Conservation (phyloP, 345 rosid species). For the Turnera subulata region DNA sequence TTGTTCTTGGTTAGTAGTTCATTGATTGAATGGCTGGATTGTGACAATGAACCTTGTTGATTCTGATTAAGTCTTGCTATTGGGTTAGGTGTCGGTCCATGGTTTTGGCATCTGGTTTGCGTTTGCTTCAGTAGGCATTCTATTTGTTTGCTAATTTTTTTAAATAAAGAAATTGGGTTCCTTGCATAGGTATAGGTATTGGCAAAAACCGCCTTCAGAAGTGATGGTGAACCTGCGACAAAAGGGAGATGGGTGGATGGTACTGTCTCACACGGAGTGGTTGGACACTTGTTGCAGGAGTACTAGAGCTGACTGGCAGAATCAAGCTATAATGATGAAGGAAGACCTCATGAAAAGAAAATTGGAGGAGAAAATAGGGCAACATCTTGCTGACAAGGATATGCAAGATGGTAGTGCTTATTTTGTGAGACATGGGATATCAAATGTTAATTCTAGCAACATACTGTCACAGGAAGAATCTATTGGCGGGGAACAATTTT, state of each 20-base stretch:
- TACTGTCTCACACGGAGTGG: constrained; percentile 4
- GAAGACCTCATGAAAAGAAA: too few species aligned
- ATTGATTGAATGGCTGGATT: too few species aligned
- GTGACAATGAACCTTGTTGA: too few species aligned
- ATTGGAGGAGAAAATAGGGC: too few species aligned
- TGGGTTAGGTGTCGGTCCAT: too few species aligned
- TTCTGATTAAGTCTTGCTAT: too few species aligned
- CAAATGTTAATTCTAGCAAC: neutral
- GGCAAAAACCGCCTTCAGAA: constrained; percentile 9
- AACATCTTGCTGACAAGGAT: neutral
- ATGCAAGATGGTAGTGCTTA: constrained; percentile 4
- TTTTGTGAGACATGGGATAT: constrained; percentile 1
- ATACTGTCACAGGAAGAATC: neutral
- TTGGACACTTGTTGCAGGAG: too few species aligned
- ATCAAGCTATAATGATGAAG: too few species aligned
- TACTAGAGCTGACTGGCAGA: too few species aligned
- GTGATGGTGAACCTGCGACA: constrained; percentile 8
- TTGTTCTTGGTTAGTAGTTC: too few species aligned
- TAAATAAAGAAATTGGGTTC: neutral
- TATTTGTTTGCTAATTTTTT: too few species aligned
- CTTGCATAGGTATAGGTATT: constrained; percentile 9
- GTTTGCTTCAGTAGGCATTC: too few species aligned
- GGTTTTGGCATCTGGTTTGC: neutral
- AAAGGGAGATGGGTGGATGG: constrained; percentile 8
- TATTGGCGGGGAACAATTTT: neutral